A percentile compares a stretch with the other conserved stretches of the same genome.
phyloP scores from a whole-genome alignment of 2,329 filamentous ascomycete species.

The Chrysoporthe cubensis region DNA sequence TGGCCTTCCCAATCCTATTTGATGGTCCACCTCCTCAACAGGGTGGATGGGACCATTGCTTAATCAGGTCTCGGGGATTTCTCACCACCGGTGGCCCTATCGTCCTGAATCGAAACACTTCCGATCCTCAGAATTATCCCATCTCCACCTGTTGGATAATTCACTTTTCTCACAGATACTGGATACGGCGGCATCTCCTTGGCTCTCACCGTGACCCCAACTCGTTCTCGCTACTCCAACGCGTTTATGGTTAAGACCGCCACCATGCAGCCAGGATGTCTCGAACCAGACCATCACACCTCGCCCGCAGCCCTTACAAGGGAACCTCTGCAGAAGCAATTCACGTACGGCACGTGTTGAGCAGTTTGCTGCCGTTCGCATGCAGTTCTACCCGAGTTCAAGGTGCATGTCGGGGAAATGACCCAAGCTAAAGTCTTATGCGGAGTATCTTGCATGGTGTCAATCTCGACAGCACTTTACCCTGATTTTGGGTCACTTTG shows the following conservation, averaged over 20 bases:
- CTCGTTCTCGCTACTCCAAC: conserved; percentile 4
- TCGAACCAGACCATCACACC: not conserved
- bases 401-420: not conserved
- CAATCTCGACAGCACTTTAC: not conserved
- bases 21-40: not conserved
- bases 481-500: not conserved
- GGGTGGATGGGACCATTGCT: not conserved
- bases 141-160: conserved; percentile 8
- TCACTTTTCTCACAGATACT: not conserved
- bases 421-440: not conserved
- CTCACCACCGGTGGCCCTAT: not conserved
- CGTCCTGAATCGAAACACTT: conserved; percentile 11
- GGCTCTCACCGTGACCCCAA: not conserved
- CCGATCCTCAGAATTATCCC: not conserved
- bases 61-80: not conserved
- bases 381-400: not conserved
- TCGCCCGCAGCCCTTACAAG: not conserved
- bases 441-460: not conserved
- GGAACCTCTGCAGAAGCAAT: not conserved
- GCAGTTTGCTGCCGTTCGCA: not conserved
- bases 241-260: not conserved
- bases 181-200: too few relatives aligned
- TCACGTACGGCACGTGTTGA: not conserved
- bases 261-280: not conserved
- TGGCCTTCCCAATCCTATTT: conserved; percentile 11